phyloP scores from a whole-genome alignment of 2,329 filamentous ascomycete species.

The Calonectria crousiana region DNA sequence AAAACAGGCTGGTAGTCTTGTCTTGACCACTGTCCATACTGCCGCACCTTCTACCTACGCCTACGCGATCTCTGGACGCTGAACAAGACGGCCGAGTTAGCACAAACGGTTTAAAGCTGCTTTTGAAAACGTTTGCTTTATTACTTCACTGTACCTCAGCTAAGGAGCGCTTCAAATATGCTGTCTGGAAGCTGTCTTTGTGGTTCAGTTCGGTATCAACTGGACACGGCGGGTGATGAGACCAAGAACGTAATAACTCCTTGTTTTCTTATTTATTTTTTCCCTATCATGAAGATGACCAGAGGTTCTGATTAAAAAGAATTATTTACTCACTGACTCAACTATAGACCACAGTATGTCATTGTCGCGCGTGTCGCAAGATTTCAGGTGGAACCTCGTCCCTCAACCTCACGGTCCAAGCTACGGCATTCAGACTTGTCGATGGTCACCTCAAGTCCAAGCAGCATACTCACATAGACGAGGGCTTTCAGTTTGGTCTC shows the following conservation, averaged over 20 bases:
- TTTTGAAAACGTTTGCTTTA: neutral
- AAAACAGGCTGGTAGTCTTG: neutral
- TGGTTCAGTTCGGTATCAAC: neutral
- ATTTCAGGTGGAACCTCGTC: neutral
- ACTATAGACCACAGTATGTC: neutral
- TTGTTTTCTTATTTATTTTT: neutral
- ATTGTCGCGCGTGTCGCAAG: neutral
- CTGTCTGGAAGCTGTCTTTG: neutral
- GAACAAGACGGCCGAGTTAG: too few species aligned
- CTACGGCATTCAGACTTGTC: neutral
- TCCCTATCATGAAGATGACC: neutral
- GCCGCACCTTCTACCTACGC: neutral
- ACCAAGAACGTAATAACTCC: neutral
- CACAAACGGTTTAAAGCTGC: neutral
- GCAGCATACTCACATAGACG: neutral
- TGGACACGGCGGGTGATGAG: neutral
- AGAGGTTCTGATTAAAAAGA: neutral
- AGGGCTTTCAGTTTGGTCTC: neutral
- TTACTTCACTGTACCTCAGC: neutral
- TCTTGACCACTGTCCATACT: neutral
- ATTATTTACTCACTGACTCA: neutral
- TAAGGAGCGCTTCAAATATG: neutral
- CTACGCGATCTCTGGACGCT: neutral
- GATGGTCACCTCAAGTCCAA: neutral
- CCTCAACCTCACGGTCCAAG: neutral